Evolutionary conservation across 805 yeast genomes (phyloP).

Genomic region (Candida odintsovae): DNA sequence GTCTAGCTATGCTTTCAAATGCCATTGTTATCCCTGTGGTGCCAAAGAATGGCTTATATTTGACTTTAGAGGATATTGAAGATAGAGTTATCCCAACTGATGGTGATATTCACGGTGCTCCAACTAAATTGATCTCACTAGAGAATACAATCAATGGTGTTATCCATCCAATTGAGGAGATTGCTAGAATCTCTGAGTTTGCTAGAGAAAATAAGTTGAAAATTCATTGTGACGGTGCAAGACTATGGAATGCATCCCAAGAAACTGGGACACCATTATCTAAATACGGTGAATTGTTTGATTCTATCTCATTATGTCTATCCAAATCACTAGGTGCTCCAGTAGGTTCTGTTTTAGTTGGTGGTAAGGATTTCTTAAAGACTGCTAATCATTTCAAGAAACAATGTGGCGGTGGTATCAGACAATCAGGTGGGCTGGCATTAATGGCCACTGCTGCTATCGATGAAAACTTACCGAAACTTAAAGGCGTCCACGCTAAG

Average conservation of each 20-base stretch:
- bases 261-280: conserved; percentile 48
- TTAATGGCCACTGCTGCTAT: conserved; percentile 76
- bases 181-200: conserved; percentile 63
- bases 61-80: conserved; percentile 76
- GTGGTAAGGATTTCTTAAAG: conserved; percentile 47
- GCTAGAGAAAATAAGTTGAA: conserved; percentile 53
- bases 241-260: conserved; percentile 83
- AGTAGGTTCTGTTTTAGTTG: conserved; percentile 83
- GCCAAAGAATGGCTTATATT: conserved; percentile 71
- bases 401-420: conserved; percentile 90
- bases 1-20: conserved; percentile 81
- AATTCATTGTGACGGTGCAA: conserved; percentile 92
- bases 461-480: conserved; percentile 54
- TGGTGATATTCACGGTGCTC: conserved; percentile 84
- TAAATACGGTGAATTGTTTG: conserved; percentile 74
- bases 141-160: conserved; percentile 89
- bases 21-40: conserved; percentile 85
- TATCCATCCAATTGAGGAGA: conserved; percentile 73
- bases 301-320: conserved; percentile 80
- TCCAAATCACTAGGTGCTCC: conserved; percentile 94
- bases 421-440: conserved; percentile 80
- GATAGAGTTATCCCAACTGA: conserved; percentile 58
- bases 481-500: conserved; percentile 40
- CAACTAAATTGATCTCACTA: conserved; percentile 76
- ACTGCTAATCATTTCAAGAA: conserved; percentile 84